phyloP scores from a whole-genome alignment of 2,329 filamentous ascomycete species.

The Claviceps capensis region DNA sequence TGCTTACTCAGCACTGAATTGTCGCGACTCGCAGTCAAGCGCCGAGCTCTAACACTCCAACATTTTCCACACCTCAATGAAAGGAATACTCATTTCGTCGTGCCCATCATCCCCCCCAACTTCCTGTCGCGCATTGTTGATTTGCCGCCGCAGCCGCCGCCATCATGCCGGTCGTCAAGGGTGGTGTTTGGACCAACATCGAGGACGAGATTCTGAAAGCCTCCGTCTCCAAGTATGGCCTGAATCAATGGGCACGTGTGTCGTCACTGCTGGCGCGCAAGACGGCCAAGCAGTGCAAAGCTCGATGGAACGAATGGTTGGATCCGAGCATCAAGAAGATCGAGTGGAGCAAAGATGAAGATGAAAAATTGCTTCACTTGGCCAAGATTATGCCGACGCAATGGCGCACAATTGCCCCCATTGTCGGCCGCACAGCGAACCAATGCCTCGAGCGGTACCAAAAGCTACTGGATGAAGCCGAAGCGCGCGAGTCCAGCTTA shows the following conservation, averaged over 20 bases:
- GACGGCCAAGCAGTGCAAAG: slow-evolving; percentile 98
- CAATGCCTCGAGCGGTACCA: slow-evolving; percentile 97
- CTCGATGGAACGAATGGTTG: slow-evolving; percentile 95
- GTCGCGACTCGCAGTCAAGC: background rate
- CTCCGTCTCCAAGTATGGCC: slow-evolving; percentile 83
- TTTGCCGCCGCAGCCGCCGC: slow-evolving; percentile 7
- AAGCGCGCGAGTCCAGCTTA: slow-evolving; percentile 73
- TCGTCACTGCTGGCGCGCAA: slow-evolving; percentile 94
- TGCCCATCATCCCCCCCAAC: background rate
- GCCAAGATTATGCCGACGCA: slow-evolving; percentile 98
- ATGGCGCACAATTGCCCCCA: slow-evolving; percentile 96
- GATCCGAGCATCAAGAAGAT: slow-evolving; percentile 97
- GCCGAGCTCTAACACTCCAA: background rate
- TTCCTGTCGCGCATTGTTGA: background rate
- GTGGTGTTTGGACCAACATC: slow-evolving; percentile 63
- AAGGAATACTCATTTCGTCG: background rate
- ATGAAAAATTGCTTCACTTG: slow-evolving; percentile 90
- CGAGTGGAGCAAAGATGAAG: slow-evolving; percentile 97
- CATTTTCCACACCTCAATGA: background rate
- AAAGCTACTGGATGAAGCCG: slow-evolving; percentile 89
- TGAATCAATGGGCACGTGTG: slow-evolving; percentile 97
- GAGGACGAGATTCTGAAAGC: slow-evolving; percentile 97
- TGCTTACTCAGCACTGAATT: slow-evolving; percentile 2
- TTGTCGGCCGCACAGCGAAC: slow-evolving; percentile 90
- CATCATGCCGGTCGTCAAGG: slow-evolving; percentile 59